A percentile compares a stretch with the other conserved stretches of the same genome.
These are phyloP conservation scores for Trypanosoma caninum DNA, from an alignment of 208 protist species.

Conservation along the genomic window DNA sequence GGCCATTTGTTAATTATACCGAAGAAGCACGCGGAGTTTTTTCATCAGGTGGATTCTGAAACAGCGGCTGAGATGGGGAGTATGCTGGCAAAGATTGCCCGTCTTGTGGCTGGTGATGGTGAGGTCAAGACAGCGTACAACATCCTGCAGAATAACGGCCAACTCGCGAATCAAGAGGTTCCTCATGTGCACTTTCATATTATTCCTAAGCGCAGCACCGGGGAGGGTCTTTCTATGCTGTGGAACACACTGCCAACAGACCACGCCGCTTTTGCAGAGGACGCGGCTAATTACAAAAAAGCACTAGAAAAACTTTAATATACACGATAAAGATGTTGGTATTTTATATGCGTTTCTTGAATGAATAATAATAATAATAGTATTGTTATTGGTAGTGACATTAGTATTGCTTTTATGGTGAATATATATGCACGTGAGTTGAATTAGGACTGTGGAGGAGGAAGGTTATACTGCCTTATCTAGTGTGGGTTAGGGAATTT, in stretches of 20 bases:
- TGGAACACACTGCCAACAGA: slow-evolving; percentile 69
- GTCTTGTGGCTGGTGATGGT: slow-evolving; percentile 52
- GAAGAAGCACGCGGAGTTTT: slow-evolving; percentile 68
- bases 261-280: slow-evolving; percentile 51
- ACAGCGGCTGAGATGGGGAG: slow-evolving; percentile 63
- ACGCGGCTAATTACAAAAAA: slow-evolving; percentile 58
- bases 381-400: too few relatives aligned
- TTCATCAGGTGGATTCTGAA: slow-evolving; percentile 76
- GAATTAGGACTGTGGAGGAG: too few relatives aligned
- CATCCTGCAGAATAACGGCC: slow-evolving; percentile 93
- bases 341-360: too few relatives aligned
- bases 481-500: background rate
- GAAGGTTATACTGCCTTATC: background rate
- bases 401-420: too few relatives aligned
- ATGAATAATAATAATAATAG: too few relatives aligned
- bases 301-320: slow-evolving; percentile 45
- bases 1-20: slow-evolving; percentile 87
- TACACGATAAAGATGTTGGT: background rate
- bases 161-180: slow-evolving; percentile 89
- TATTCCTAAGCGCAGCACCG: slow-evolving; percentile 78
- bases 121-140: slow-evolving; percentile 83
- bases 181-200: slow-evolving; percentile 94
- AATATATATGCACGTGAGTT: too few relatives aligned
- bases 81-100: slow-evolving; percentile 51
- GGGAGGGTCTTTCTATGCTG: slow-evolving; percentile 57